Evolutionary conservation across 2,329 filamentous ascomycete species (phyloP).

Genomic region (Colletotrichum falcatum): DNA sequence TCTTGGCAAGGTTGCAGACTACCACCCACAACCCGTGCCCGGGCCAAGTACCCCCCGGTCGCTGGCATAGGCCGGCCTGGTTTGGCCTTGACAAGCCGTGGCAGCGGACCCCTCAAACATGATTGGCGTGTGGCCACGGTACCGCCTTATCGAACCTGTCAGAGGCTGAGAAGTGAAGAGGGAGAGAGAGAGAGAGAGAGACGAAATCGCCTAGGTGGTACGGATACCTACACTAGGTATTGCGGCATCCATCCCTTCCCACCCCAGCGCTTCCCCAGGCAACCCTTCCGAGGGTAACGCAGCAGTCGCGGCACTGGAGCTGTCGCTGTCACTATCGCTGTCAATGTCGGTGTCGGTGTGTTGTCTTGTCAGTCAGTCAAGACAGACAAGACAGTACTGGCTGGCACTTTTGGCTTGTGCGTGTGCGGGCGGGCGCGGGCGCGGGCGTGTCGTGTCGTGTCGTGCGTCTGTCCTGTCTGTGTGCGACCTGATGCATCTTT

Average conservation of each 20-base stretch:
- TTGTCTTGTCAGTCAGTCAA: not conserved
- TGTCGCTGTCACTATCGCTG: not conserved
- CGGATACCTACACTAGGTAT: conserved; percentile 12
- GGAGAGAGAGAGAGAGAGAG: not conserved
- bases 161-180: conserved; percentile 11
- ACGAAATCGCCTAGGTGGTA: conserved; percentile 34
- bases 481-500: conserved; percentile 24
- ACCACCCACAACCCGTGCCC: conserved; percentile 20
- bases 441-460: no score
- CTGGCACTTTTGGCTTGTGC: not conserved
- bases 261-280: conserved; percentile 6
- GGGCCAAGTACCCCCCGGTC: conserved; percentile 29
- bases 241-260: not conserved
- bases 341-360: not conserved
- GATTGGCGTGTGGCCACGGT: conserved; percentile 31
- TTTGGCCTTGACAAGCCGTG: conserved; percentile 39
- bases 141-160: conserved; percentile 34
- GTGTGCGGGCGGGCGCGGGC: no score
- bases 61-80: conserved; percentile 32
- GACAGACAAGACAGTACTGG: not conserved
- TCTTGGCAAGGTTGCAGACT: conserved; percentile 19
- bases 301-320: not conserved
- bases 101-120: conserved; percentile 29
- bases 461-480: not conserved
- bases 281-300: conserved; percentile 6